Evolutionary conservation across 73 alveolate species (phyloP).

Genomic region (Tetrahymena borealis): DNA sequence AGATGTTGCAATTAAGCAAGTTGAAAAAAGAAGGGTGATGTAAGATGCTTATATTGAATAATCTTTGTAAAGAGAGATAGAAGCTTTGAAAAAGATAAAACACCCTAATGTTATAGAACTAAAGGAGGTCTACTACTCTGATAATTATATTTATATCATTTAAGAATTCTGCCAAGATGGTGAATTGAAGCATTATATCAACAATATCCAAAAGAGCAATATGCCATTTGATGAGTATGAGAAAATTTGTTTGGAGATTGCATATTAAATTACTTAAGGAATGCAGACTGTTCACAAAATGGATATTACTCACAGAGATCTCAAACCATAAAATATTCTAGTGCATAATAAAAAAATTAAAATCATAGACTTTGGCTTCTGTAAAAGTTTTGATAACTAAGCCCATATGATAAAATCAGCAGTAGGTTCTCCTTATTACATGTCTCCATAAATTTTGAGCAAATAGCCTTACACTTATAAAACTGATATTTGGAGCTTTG

Average conservation of each 20-base stretch:
- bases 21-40: conserved; percentile 13
- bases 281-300: background rate
- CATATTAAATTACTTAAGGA: background rate
- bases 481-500: conserved; percentile 57
- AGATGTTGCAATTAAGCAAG: conserved; percentile 30
- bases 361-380: conserved; percentile 40
- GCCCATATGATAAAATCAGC: conserved; percentile 23
- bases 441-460: conserved; percentile 72
- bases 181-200: conserved; percentile 8
- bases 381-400: conserved; percentile 32
- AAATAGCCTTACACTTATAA: conserved; percentile 66
- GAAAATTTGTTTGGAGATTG: background rate
- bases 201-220: background rate
- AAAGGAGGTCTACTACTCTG: conserved; percentile 16
- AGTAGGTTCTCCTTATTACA: conserved; percentile 70
- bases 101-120: conserved; percentile 32
- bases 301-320: conserved; percentile 36
- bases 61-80: conserved; percentile 20
- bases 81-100: conserved; percentile 9
- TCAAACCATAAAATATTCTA: conserved; percentile 37
- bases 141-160: conserved; percentile 16
- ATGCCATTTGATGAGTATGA: background rate
- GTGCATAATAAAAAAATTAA: conserved; percentile 17
- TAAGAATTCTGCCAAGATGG: conserved; percentile 29
- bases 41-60: conserved; percentile 11